Conservation (phyloP, 176 grass and related monocot species). For the Phoenix dactylifera region DNA sequence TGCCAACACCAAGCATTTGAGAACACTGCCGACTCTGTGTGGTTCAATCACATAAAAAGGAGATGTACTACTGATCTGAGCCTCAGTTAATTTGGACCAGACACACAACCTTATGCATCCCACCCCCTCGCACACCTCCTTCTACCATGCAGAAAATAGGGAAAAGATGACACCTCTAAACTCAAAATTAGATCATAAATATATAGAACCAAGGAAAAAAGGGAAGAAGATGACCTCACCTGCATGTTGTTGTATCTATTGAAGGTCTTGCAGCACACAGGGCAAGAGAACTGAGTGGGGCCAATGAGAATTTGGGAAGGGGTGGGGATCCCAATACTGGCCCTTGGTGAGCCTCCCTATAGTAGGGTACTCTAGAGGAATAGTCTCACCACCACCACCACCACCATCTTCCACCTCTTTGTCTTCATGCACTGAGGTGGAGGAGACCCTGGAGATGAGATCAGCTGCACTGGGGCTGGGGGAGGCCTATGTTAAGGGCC, state of each 20-base stretch:
- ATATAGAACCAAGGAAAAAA: too few species aligned
- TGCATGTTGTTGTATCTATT: slow-evolving; percentile 96
- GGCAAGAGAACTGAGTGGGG: slow-evolving; percentile 80
- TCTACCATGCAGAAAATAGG: too few species aligned
- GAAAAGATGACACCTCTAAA: too few species aligned
- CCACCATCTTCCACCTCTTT: slow-evolving; percentile 13
- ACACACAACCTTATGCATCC: too few species aligned
- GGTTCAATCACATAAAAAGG: slow-evolving; percentile 40
- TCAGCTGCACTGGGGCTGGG: slow-evolving; percentile 32
- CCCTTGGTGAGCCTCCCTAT: slow-evolving; percentile 71
- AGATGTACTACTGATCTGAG: slow-evolving; percentile 1
- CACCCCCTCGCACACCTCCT: too few species aligned
- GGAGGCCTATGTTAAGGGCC: slow-evolving; percentile 68
- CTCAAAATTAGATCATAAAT: too few species aligned
- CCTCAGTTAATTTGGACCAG: too few species aligned
- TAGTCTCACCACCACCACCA: neutral
- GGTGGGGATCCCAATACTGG: slow-evolving; percentile 86
- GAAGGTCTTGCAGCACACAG: slow-evolving; percentile 83
- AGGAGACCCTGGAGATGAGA: slow-evolving; percentile 3
- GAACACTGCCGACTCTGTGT: slow-evolving; percentile 15
- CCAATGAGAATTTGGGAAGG: slow-evolving; percentile 90
- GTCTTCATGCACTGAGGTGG: slow-evolving; percentile 3
- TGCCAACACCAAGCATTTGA: slow-evolving; percentile 13
- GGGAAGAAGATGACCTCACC: slow-evolving; percentile 11
- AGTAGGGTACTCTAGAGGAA: slow-evolving; percentile 42